A percentile compares a stretch with the other conserved stretches of the same genome.
phyloP scores from a whole-genome alignment of 2,329 filamentous ascomycete species.

The Parastagonospora nodorum region DNA sequence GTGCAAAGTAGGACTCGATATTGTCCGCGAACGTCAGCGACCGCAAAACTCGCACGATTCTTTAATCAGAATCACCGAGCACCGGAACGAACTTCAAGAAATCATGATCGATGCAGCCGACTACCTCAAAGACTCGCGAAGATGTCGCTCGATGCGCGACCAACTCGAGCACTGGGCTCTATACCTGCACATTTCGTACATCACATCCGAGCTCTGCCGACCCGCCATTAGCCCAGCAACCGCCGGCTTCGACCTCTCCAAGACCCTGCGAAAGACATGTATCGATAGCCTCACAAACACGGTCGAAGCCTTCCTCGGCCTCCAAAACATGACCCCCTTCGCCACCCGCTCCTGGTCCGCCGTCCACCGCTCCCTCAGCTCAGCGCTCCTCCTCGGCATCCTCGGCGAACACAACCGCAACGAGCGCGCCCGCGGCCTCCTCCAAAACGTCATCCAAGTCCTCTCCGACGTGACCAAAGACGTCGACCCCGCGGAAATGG shows the following conservation, averaged over 20 bases:
- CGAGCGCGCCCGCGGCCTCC: conserved; percentile 51
- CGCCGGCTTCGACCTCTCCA: conserved; percentile 50
- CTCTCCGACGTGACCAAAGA: conserved; percentile 54
- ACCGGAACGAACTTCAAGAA: conserved; percentile 61
- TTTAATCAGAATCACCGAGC: conserved; percentile 59
- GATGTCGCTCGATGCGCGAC: conserved; percentile 55
- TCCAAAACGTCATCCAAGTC: conserved; percentile 54
- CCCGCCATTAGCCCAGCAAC: conserved; percentile 62
- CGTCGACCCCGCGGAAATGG: conserved; percentile 54
- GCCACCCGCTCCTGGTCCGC: conserved; percentile 52
- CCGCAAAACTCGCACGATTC: conserved; percentile 60
- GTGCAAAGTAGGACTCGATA: conserved; percentile 63
- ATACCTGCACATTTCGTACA: conserved; percentile 66
- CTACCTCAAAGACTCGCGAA: conserved; percentile 60
- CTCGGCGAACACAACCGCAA: conserved; percentile 52
- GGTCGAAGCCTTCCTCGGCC: conserved; percentile 65
- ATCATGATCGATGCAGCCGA: conserved; percentile 64
- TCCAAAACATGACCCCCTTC: conserved; percentile 57
- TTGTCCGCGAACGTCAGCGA: conserved; percentile 62
- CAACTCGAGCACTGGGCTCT: conserved; percentile 65
- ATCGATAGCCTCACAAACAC: conserved; percentile 61
- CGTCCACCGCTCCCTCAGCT: conserved; percentile 52
- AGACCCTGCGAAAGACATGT: conserved; percentile 59
- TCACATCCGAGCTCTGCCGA: conserved; percentile 65
- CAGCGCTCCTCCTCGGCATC: conserved; percentile 51